These are phyloP conservation scores for Malus hybrid DNA, from an alignment of 331 rosid genomes.

Conservation along the genomic window DNA sequence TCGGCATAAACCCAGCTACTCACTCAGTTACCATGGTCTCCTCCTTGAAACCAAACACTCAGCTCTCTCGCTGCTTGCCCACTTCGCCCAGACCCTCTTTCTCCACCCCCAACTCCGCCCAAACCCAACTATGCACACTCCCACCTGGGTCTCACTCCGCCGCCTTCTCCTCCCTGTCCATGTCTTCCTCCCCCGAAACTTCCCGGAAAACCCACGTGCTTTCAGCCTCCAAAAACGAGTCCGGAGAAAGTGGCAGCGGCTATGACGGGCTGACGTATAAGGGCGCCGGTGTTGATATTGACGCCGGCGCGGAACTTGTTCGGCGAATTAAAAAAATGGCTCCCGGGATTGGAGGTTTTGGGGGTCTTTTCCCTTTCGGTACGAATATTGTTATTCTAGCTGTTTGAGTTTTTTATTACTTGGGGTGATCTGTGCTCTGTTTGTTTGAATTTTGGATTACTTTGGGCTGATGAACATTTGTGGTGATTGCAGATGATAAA, in stretches of 20 bases:
- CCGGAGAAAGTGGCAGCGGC: background rate
- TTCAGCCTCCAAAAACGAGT: constrained; percentile 12
- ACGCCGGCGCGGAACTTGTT: constrained; percentile 85
- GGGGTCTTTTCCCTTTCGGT: constrained; percentile 88
- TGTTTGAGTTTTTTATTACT: background rate
- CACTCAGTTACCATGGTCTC: constrained; percentile 8
- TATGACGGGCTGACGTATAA: constrained; percentile 52
- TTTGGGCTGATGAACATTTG: background rate
- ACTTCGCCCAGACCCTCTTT: background rate
- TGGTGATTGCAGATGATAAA: constrained; percentile 50
- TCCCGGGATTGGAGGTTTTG: constrained; percentile 87
- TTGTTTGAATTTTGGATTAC: background rate
- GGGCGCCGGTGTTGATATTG: constrained; percentile 85
- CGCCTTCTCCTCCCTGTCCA: constrained; percentile 1
- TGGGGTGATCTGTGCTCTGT: background rate
- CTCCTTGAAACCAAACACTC: constrained; percentile 12
- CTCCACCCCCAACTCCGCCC: background rate
- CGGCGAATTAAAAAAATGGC: constrained; percentile 77
- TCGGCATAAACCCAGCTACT: background rate
- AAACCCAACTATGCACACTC: background rate
- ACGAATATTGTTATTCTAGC: background rate
- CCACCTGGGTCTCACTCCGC: background rate
- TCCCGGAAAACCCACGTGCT: background rate
- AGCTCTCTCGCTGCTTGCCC: background rate
- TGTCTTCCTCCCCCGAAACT: background rate